Percentiles rank a stretch among this genome's conserved stretches.
phyloP scores from a whole-genome alignment of 345 rosid genomes.

The Citrus hindsii region DNA sequence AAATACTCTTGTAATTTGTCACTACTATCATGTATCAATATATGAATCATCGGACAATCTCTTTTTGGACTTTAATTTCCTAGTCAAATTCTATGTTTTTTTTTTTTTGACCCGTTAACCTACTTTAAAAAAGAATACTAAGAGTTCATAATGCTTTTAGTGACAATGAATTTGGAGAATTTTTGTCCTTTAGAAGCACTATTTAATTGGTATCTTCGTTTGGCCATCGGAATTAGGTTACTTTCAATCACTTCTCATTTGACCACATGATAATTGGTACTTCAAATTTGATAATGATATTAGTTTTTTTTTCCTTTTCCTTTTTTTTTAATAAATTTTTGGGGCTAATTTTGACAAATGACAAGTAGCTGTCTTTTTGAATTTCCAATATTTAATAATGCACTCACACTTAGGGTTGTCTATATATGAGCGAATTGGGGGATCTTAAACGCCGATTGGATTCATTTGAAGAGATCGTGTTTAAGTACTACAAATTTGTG shows the following conservation, averaged over 20 bases:
- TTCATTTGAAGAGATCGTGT: too few species aligned
- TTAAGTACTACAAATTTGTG: too few species aligned
- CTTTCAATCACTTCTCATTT: not conserved
- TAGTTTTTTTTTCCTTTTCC: not conserved
- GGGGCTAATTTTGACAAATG: too few species aligned
- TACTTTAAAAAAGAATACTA: not conserved
- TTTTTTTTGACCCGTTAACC: not conserved
- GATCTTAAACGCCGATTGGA: too few species aligned
- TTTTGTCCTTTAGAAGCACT: not conserved
- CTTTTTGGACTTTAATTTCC: not conserved
- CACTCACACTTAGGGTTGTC: not conserved
- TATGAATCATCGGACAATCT: not conserved
- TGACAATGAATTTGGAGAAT: not conserved
- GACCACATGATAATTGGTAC: not conserved
- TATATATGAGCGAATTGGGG: not conserved
- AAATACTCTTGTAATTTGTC: conserved; percentile 7
- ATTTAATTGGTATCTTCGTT: not conserved
- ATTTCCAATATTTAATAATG: not conserved
- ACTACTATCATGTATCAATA: not conserved
- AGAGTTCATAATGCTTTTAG: not conserved
- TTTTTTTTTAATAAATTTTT: too few species aligned
- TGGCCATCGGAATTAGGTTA: conserved; percentile 1
- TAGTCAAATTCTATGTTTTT: not conserved
- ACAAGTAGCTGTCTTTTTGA: not conserved
- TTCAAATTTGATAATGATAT: not conserved